These are phyloP conservation scores for Baeospora myosura DNA, from an alignment of 1,284 basidiomycete species.

Conservation along the genomic window DNA sequence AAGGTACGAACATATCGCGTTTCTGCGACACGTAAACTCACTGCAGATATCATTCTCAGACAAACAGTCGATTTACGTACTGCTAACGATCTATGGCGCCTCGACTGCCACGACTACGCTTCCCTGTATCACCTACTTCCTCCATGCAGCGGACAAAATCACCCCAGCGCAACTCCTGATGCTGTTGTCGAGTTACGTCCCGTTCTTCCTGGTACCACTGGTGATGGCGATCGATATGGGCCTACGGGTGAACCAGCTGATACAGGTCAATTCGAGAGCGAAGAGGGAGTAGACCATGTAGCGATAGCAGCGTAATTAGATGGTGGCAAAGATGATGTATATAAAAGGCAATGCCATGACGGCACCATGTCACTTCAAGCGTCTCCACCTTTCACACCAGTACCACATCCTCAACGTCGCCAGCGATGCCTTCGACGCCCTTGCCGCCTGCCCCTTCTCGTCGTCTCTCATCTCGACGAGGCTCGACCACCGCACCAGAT, in stretches of 20 bases:
- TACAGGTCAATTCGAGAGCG: not conserved
- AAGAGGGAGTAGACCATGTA: conserved; percentile 1
- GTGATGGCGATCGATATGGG: conserved; percentile 71
- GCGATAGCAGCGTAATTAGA: too few relatives aligned
- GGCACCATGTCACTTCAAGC: too few relatives aligned
- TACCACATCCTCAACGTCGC: not conserved
- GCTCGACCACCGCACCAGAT: conserved; percentile 59
- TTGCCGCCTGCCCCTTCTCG: conserved; percentile 17
- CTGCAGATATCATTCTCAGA: conserved; percentile 25
- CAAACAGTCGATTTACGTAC: conserved; percentile 38
- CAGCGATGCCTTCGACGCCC: conserved; percentile 4
- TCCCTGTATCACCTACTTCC: conserved; percentile 57
- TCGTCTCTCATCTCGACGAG: conserved; percentile 50
- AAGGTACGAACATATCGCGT: conserved; percentile 34
- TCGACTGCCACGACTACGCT: conserved; percentile 73
- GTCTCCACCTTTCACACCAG: not conserved
- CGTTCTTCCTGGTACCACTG: conserved; percentile 68
- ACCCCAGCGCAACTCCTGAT: conserved; percentile 38
- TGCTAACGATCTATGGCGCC: conserved; percentile 68
- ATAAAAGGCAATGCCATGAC: not conserved
- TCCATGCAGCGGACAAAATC: conserved; percentile 36
- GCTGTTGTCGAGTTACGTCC: conserved; percentile 67
- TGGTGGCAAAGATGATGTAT: not conserved
- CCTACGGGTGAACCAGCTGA: conserved; percentile 22
- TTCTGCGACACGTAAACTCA: not conserved